Evolutionary conservation across 169 alveolate genomes (phyloP).

Genomic region (Cryptosporidium ubiquitum): DNA sequence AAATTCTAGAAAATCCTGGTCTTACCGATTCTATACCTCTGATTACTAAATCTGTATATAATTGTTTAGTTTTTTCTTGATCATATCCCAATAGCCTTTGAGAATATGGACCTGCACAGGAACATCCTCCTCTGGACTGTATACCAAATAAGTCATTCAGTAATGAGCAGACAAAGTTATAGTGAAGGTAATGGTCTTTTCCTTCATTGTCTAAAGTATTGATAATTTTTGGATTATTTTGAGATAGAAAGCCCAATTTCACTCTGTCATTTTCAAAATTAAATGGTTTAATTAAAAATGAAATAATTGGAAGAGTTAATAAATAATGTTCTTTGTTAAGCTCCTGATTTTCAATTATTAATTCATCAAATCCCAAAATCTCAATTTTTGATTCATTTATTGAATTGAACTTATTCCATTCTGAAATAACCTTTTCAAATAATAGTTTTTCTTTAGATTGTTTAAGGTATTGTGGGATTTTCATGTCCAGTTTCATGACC

Average conservation of each 20-base stretch:
- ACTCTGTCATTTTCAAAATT: background rate
- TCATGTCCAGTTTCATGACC: slow-evolving; percentile 82
- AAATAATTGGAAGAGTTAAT: slow-evolving; percentile 63
- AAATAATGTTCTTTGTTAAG: background rate
- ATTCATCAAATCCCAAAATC: slow-evolving; percentile 69
- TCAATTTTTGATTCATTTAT: slow-evolving; percentile 30
- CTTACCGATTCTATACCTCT: slow-evolving; percentile 89
- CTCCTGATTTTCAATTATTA: slow-evolving; percentile 19
- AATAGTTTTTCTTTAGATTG: slow-evolving; percentile 63
- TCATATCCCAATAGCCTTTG: slow-evolving; percentile 86
- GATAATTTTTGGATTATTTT: background rate
- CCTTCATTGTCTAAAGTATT: slow-evolving; percentile 2
- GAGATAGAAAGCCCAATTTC: background rate
- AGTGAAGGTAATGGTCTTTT: slow-evolving; percentile 83
- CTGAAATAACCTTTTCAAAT: slow-evolving; percentile 5
- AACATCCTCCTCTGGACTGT: slow-evolving; percentile 93
- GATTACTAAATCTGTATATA: slow-evolving; percentile 81
- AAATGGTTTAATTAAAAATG: slow-evolving; percentile 74
- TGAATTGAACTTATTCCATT: background rate
- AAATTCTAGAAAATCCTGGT: slow-evolving; percentile 92
- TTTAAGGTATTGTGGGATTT: slow-evolving; percentile 77
- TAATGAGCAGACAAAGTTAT: slow-evolving; percentile 89
- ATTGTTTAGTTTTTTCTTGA: slow-evolving; percentile 78
- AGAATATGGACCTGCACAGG: slow-evolving; percentile 94
- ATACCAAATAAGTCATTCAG: slow-evolving; percentile 94